phyloP scores from a whole-genome alignment of 768 basidiomycete species.

The Leccinum aurantiacum region DNA sequence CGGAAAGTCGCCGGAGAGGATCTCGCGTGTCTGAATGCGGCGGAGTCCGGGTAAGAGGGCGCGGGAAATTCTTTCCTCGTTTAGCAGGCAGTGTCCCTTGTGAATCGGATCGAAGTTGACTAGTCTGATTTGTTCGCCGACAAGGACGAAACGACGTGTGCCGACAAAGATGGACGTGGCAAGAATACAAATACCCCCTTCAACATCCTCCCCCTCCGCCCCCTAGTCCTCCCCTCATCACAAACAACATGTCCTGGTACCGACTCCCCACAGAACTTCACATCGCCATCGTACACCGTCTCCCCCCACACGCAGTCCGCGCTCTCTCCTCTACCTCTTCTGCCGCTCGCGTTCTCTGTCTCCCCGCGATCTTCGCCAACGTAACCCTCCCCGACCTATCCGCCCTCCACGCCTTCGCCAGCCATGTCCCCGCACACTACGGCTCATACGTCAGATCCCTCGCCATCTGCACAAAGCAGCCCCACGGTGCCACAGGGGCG shows the following conservation, averaged over 20 bases:
- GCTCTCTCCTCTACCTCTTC: constrained; percentile 51
- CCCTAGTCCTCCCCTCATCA: neutral
- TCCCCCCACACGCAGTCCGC: constrained; percentile 45
- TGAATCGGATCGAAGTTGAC: constrained; percentile 21
- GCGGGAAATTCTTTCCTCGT: neutral
- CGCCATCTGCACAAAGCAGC: constrained; percentile 38
- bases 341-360: constrained; percentile 51
- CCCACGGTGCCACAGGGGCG: constrained; percentile 34
- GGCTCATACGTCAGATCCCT: constrained; percentile 52
- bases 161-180: constrained; percentile 24
- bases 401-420: constrained; percentile 52
- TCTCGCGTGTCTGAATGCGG: constrained; percentile 8
- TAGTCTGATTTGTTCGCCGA: constrained; percentile 15
- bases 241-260: constrained; percentile 42
- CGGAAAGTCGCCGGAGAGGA: constrained; percentile 27
- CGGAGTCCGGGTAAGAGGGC: neutral
- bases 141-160: constrained; percentile 9
- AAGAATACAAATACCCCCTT: constrained; percentile 6
- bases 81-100: constrained; percentile 13
- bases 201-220: neutral
- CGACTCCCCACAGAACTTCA: constrained; percentile 67
- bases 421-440: constrained; percentile 57
- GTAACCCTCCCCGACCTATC: constrained; percentile 48
- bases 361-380: constrained; percentile 59
- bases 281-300: constrained; percentile 51